Base-by-base conservation (phyloP, 2,329 filamentous ascomycete species). In the Scedosporium aurantiacum region DNA sequence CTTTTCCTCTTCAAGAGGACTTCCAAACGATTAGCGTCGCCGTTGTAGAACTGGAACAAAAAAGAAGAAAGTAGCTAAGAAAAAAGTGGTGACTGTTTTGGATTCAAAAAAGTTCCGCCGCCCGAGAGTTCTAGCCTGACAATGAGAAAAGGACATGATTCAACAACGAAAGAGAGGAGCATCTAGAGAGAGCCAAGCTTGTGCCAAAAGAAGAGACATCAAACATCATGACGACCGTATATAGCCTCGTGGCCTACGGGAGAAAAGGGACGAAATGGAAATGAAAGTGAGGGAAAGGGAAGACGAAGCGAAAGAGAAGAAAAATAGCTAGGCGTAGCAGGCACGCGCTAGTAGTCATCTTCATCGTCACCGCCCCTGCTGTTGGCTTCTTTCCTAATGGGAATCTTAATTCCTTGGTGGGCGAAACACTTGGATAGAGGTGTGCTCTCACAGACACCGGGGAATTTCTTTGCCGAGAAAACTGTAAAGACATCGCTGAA, bases 381-480 rank as follows among this genome's bases (percentile, higher is more conserved):
- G 61, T 78, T 79, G 1, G 88, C 86, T 69, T 97, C 93, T 74
- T 97, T 97, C 23, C 93, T 80, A 61, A 97, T 97, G 0, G 93
- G 93, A 25, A 97, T 97, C 75, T 97, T 97, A 75, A 96, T 96
- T 25, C 94, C 94, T 70, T 99, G 94, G 1, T 84, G 81, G 3
- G 94, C 93, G 75, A 99, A 97, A 64, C 86, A 90, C 73, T 95
- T 96, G 80, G 92, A 97, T 18, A 97, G 77, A 3, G 85, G 76
- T 0, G 94, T 99, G 72, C 89, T 95, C 72, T 97, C 93, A 62
- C 96, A 96, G 1, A 99, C 94, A 47, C 94, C 94, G 0, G 94
- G 94, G 73, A 99, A 99, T 70, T 97, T 97, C 81, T 99, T 99
- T 57, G 94, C 94, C 2, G 90, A 96, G 75, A 88, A 97, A 32